Evolutionary conservation across 495 filamentous ascomycete species (phyloP).

Genomic region (Penicillium alfredii): DNA sequence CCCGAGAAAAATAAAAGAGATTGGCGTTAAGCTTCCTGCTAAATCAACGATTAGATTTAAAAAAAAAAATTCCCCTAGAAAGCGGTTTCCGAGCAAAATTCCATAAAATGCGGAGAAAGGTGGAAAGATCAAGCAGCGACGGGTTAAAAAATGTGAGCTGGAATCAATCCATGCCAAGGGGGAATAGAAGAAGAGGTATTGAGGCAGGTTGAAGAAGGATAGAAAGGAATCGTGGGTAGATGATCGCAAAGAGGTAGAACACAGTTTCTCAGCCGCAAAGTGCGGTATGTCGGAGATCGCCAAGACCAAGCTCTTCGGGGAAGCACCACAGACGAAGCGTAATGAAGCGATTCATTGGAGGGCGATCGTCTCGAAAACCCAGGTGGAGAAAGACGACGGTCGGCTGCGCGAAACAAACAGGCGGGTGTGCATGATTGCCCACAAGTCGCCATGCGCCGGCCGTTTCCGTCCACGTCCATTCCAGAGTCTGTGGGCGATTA

Average conservation of each 20-base stretch:
- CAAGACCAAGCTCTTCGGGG: slow-evolving; percentile 10
- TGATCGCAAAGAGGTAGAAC: no score
- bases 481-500: slow-evolving; percentile 11
- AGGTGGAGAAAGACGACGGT: no score
- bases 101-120: no score
- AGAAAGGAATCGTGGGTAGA: no score
- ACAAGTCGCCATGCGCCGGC: slow-evolving; percentile 13
- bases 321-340: not conserved
- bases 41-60: not conserved
- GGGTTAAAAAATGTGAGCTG: no score
- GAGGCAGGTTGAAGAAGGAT: no score
- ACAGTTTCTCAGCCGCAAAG: slow-evolving; percentile 5
- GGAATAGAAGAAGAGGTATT: no score
- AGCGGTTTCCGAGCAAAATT: not conserved
- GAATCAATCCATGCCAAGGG: no score
- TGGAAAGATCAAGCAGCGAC: no score
- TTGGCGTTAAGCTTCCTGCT: slow-evolving; percentile 17
- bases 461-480: slow-evolving; percentile 22
- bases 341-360: not conserved
- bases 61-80: not conserved
- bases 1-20: slow-evolving; percentile 22
- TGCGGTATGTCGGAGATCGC: slow-evolving; percentile 6
- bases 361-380: not conserved
- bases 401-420: slow-evolving; percentile 1
- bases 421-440: slow-evolving; percentile 1